Percentiles rank a stretch among this genome's conserved stretches.
phyloP scores from a whole-genome alignment of 1,284 basidiomycete genomes.

The Moesziomyces aphidis region DNA sequence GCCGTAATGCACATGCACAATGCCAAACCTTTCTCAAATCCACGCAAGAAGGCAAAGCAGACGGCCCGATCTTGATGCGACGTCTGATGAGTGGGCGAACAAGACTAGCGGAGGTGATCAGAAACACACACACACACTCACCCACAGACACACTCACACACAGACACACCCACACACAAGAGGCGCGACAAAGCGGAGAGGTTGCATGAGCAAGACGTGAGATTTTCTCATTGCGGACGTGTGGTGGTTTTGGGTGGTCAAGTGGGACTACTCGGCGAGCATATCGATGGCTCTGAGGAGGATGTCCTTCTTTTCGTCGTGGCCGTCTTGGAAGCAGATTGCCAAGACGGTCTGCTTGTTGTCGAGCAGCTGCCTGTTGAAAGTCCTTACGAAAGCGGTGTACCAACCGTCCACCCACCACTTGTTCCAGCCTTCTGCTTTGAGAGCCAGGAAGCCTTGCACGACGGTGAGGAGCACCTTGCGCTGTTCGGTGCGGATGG shows the following conservation, averaged over 20 bases:
- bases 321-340: constrained; percentile 42
- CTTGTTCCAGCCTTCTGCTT: constrained; percentile 36
- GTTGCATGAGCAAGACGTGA: too few species aligned
- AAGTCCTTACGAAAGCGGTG: constrained; percentile 43
- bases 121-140: too few species aligned
- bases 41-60: too few species aligned
- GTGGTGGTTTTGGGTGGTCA: neutral
- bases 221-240: neutral
- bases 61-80: too few species aligned
- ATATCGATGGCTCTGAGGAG: constrained; percentile 37
- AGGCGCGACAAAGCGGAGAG: too few species aligned
- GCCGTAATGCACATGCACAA: neutral
- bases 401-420: constrained; percentile 65
- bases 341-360: constrained; percentile 51
- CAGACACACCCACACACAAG: too few species aligned
- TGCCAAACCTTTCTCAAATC: too few species aligned
- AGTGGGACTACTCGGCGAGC: constrained; percentile 21
- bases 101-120: too few species aligned
- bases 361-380: constrained; percentile 47
- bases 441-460: constrained; percentile 40
- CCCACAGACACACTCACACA: too few species aligned
- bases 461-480: constrained; percentile 59
- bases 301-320: constrained; percentile 3
- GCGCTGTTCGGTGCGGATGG: constrained; percentile 62
- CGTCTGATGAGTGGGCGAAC: too few species aligned